These are phyloP conservation scores for Aureobasidium sp. DNA, from an alignment of 2,329 filamentous ascomycete species.

Conservation along the genomic window DNA sequence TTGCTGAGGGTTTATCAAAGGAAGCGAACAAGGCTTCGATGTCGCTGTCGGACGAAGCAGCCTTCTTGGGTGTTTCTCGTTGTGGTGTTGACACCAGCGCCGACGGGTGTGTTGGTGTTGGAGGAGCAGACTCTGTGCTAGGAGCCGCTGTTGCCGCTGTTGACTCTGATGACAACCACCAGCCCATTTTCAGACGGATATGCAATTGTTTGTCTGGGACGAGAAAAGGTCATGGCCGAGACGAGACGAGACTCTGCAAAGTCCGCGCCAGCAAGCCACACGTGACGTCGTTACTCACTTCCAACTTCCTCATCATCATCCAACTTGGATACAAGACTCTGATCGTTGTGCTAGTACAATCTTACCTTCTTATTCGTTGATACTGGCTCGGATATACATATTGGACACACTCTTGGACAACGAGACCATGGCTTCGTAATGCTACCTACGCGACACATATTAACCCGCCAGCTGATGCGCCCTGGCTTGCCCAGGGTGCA, in stretches of 20 bases:
- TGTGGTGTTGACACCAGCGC: not conserved
- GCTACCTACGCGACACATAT: slow-evolving; percentile 12
- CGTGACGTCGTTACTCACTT: slow-evolving; percentile 12
- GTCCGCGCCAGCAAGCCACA: slow-evolving; percentile 8
- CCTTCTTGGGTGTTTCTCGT: slow-evolving; percentile 3
- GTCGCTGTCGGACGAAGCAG: slow-evolving; percentile 42
- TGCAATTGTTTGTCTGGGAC: not conserved
- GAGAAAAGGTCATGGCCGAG: slow-evolving; percentile 8
- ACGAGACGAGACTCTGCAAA: not conserved
- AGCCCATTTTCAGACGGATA: slow-evolving; percentile 21
- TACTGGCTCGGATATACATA: not conserved
- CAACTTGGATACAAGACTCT: not conserved
- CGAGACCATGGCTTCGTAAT: slow-evolving; percentile 3
- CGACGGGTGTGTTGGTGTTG: not conserved
- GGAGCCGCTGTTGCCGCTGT: slow-evolving; percentile 16
- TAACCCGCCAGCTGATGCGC: slow-evolving; percentile 9
- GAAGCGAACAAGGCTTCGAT: slow-evolving; percentile 47
- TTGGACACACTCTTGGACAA: not conserved
- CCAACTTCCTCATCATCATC: slow-evolving; percentile 1
- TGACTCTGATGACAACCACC: slow-evolving; percentile 21
- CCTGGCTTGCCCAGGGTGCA: slow-evolving; percentile 8
- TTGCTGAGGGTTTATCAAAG: slow-evolving; percentile 32
- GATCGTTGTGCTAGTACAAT: not conserved
- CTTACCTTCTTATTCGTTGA: not conserved
- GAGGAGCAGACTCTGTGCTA: not conserved